A percentile compares a stretch with the other conserved stretches of the same genome.
These are phyloP conservation scores for Colletotrichum sp. DNA, from an alignment of 2,329 filamentous ascomycete species.

Conservation along the genomic window DNA sequence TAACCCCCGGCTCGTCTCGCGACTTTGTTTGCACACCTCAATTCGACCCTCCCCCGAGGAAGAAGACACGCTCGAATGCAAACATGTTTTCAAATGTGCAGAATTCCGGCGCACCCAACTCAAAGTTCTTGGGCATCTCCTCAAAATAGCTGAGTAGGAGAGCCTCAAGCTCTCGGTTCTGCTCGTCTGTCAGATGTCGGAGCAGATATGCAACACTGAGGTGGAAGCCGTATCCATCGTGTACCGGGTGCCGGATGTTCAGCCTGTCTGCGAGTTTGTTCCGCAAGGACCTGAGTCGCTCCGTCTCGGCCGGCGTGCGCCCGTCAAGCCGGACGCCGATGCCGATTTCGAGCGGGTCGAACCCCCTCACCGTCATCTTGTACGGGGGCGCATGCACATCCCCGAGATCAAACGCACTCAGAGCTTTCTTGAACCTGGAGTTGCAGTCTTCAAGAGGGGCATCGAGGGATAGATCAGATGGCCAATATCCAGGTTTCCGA, in stretches of 20 bases:
- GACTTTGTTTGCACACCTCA: not conserved
- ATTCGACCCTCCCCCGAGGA: not conserved
- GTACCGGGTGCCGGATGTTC: conserved; percentile 20
- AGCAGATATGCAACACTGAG: conserved; percentile 28
- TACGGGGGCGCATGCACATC: conserved; percentile 20
- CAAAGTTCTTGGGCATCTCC: conserved; percentile 21
- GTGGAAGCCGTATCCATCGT: conserved; percentile 26
- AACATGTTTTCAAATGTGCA: conserved; percentile 28
- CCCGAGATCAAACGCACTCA: conserved; percentile 20
- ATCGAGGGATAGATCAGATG: conserved; percentile 14
- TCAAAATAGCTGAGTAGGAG: conserved; percentile 18
- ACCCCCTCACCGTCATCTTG: conserved; percentile 16
- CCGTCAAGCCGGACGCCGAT: conserved; percentile 19
- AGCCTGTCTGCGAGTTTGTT: conserved; percentile 23
- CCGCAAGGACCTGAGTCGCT: conserved; percentile 19
- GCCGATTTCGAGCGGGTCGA: conserved; percentile 21
- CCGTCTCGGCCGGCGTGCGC: conserved; percentile 9
- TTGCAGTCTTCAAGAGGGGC: conserved; percentile 20
- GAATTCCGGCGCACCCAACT: conserved; percentile 25
- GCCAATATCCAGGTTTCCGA: conserved; percentile 24
- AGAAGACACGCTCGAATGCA: conserved; percentile 23
- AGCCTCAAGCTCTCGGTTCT: conserved; percentile 16
- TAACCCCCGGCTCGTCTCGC: not conserved
- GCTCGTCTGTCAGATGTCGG: conserved; percentile 15
- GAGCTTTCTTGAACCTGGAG: conserved; percentile 15